Evolutionary conservation across 1,139 yeast species (phyloP), one percentile per base, ranked within the genome.

Genomic region (Candida tetrigidarum): DNA sequence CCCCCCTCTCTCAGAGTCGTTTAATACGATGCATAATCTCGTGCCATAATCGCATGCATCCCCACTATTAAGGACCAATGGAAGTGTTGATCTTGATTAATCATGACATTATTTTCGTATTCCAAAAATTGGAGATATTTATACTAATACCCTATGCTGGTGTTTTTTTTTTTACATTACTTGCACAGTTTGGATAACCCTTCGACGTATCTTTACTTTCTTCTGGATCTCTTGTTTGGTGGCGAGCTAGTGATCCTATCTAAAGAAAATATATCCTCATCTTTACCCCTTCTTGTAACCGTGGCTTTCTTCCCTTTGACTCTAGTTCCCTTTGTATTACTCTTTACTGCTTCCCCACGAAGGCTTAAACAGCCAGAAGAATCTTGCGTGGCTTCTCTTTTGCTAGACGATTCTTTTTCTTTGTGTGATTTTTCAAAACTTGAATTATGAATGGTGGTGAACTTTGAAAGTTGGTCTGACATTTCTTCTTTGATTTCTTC

Each of bases 231-330:
- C 26, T 37, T 37, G 7, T 15, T 12, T 18, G 40, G 40, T 12
- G 40, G 40, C 4, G 40, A 37, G 26, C 32, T 28, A 12, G 15
- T 16, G n/a, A 27, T 27, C 11, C 14, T 26, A 4, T 25, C 23
- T 22, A 27, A 28, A 5, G 40, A 27, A 27, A 37, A 37, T 16
- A 37, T 26, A 28, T 37, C 40, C 15, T 36, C 38, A 14, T 8
- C 18, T 7, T 10, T 2, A 8, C 10, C 18, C 9, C 10, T 12
- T 22, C 26, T 20, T 12, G 37, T 34, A 9, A 26, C 2, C 4
- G 26, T 23, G 16, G 11, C 11, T 10, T 12, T 34, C 11, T 15
- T 36, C 18, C 15, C 10, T 11, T 12, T 36, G 16, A 7, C 23
- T 15, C 19, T 36, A 12, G 22, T 3, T 8, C n/a, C 28, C 7